Evolutionary conservation across 2,329 filamentous ascomycete genomes (phyloP), one percentile per base, ranked within the genome.

Genomic region (Diaporthe helianthi): DNA sequence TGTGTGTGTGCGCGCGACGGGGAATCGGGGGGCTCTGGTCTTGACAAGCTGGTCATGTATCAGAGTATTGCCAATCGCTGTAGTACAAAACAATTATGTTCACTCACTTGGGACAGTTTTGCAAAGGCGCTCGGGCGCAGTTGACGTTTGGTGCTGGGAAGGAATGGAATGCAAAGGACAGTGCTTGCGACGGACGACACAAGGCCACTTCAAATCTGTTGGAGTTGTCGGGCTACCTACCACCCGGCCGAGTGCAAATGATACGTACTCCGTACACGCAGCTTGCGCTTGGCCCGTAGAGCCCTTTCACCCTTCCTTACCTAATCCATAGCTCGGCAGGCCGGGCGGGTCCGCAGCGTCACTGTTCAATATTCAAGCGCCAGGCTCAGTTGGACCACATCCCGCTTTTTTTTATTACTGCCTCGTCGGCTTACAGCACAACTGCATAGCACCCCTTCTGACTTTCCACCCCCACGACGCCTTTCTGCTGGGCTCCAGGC

Each of bases 321-420:
- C 52, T 67, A 54, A 67, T 54, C 65, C 38, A n/a, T n/a, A n/a
- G n/a, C n/a, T n/a, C 24, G 1, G n/a, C n/a, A 12, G 15, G 15
- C n/a, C 36, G 44, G 65, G 65, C 41, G 65, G 65, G 52, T 51
- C 65, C 52, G 46, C 52, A 67, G 65, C 65, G 65, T 67, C 65
- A 67, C 52, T 49, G 52, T n/a, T 31, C 24, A 54, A 67, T 49
- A 44, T n/a, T 31, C 24, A 54, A 67, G 41, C 54, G 24, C 54
- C 41, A 47, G 51, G 33, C 51, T 67, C 52, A 55, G 31, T 44
- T 67, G 53, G 22, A 54, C 54, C 44, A 51, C 52, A 58, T 67
- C 65, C 65, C 65, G 54, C 65, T 67, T 67, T 67, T 67, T 65
- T 67, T 67, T 55, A 55, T 55, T 44, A 19, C 41, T 44, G 17